A percentile compares a stretch with the other conserved stretches of the same genome.
phyloP scores from a whole-genome alignment of 208 protist genomes.

The Trypanosoma lewisi region DNA sequence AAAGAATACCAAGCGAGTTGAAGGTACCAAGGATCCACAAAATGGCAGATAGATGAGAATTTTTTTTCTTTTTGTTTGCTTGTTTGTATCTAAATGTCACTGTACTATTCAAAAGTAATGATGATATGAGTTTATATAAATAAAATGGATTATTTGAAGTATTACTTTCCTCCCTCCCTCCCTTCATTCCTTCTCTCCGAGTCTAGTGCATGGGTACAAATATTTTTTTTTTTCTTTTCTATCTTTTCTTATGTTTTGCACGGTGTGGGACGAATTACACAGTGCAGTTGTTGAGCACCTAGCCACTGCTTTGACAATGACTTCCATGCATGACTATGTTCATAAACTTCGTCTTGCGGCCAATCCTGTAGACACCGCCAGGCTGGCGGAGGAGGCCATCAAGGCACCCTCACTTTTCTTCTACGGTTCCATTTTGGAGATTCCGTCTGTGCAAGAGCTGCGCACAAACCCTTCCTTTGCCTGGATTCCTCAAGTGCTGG shows the following conservation, averaged over 20 bases:
- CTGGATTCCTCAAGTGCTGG: constrained; percentile 26
- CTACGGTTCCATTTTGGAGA: constrained; percentile 34
- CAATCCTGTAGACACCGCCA: constrained; percentile 12
- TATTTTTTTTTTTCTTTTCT: constrained; percentile 2
- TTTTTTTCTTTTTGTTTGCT: constrained; percentile 8
- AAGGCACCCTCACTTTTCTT: constrained; percentile 44
- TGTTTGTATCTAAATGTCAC: no score
- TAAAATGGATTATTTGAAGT: no score
- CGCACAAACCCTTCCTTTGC: constrained; percentile 10
- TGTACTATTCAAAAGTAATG: no score
- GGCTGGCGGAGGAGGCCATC: constrained; percentile 25
- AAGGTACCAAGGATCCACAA: neutral
- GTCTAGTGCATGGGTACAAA: neutral
- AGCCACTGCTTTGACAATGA: neutral
- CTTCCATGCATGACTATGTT: constrained; percentile 23
- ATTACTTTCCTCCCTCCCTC: constrained; percentile 2
- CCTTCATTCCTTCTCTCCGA: constrained; percentile 2
- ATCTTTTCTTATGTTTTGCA: neutral
- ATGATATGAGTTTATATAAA: no score
- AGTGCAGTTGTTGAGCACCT: neutral
- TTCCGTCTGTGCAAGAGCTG: constrained; percentile 17
- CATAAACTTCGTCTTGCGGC: constrained; percentile 7
- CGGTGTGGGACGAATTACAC: neutral
- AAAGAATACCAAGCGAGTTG: neutral
- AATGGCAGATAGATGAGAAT: constrained; percentile 1